Percentiles rank a stretch among this genome's conserved stretches.
These are phyloP conservation scores for Breviolum minutum DNA, from an alignment of 73 alveolate genomes.

Conservation along the genomic window DNA sequence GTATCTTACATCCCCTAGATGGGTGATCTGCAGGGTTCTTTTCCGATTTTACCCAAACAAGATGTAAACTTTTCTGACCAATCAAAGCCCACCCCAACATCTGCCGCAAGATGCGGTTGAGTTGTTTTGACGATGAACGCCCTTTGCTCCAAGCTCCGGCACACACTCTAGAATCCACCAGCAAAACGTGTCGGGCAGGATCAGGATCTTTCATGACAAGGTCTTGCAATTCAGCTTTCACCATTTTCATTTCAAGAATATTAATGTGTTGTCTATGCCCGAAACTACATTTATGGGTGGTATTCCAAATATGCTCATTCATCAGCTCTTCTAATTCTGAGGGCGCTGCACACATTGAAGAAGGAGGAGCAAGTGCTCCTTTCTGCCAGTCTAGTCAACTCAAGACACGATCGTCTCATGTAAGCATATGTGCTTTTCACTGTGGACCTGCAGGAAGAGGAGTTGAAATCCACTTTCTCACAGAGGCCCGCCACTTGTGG, in stretches of 20 bases:
- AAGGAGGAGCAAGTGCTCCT: no score
- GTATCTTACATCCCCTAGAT: not conserved
- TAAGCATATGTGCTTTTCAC: no score
- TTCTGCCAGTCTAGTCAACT: not conserved
- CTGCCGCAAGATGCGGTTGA: not conserved
- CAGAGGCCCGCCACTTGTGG: no score
- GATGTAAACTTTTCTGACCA: not conserved
- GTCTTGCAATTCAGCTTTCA: slow-evolving; percentile 20
- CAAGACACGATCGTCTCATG: no score
- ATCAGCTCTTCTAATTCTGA: not conserved
- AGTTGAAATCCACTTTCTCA: no score
- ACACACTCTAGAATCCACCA: not conserved
- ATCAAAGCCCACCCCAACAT: not conserved
- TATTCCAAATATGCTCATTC: not conserved
- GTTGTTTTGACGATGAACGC: not conserved
- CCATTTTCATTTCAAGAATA: slow-evolving; percentile 10
- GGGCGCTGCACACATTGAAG: not conserved
- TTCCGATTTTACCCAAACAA: not conserved
- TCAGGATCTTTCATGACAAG: not conserved
- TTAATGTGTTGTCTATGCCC: not conserved
- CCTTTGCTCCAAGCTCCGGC: slow-evolving; percentile 1
- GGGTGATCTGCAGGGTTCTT: not conserved
- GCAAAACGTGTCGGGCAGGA: not conserved
- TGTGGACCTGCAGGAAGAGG: no score
- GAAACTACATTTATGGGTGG: not conserved